Evolutionary conservation across 495 filamentous ascomycete species (phyloP).

Genomic region (Xylaria venustula): DNA sequence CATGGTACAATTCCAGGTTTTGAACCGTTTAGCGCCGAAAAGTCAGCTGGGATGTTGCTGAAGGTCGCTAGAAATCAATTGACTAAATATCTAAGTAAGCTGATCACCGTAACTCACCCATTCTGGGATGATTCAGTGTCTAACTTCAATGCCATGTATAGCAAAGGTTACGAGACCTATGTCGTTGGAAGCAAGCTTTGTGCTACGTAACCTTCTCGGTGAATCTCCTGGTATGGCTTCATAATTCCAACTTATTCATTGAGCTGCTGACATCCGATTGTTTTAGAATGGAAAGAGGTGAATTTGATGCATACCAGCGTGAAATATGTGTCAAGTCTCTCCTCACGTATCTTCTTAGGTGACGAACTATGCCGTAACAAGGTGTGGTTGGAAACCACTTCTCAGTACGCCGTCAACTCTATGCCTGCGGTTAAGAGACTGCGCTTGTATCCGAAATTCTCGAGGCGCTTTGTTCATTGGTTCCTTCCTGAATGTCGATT

Average conservation of each 20-base stretch:
- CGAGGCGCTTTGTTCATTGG: slow-evolving; percentile 36
- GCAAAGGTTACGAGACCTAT: slow-evolving; percentile 33
- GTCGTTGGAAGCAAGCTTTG: slow-evolving; percentile 41
- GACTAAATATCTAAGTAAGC: slow-evolving; percentile 47
- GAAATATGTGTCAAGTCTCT: slow-evolving; percentile 40
- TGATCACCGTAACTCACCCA: no score
- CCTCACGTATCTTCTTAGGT: slow-evolving; percentile 49
- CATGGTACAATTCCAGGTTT: slow-evolving; percentile 49
- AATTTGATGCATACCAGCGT: slow-evolving; percentile 20
- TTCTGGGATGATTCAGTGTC: no score
- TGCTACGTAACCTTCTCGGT: slow-evolving; percentile 36
- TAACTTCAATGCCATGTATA: background rate
- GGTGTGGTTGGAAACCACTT: slow-evolving; percentile 43
- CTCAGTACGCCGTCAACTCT: slow-evolving; percentile 37
- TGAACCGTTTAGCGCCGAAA: slow-evolving; percentile 37
- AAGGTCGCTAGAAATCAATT: slow-evolving; percentile 45
- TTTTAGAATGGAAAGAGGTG: slow-evolving; percentile 33
- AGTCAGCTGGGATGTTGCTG: slow-evolving; percentile 21
- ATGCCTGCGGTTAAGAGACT: slow-evolving; percentile 34
- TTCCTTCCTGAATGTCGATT: slow-evolving; percentile 31
- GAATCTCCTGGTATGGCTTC: slow-evolving; percentile 13
- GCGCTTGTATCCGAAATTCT: slow-evolving; percentile 30
- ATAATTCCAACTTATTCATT: background rate
- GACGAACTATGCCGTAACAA: slow-evolving; percentile 43
- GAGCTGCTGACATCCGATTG: no score